A percentile compares a stretch with the other conserved stretches of the same genome.
These are phyloP conservation scores for Aspergillus ibericus DNA, from an alignment of 2,329 filamentous ascomycete species.

Conservation along the genomic window DNA sequence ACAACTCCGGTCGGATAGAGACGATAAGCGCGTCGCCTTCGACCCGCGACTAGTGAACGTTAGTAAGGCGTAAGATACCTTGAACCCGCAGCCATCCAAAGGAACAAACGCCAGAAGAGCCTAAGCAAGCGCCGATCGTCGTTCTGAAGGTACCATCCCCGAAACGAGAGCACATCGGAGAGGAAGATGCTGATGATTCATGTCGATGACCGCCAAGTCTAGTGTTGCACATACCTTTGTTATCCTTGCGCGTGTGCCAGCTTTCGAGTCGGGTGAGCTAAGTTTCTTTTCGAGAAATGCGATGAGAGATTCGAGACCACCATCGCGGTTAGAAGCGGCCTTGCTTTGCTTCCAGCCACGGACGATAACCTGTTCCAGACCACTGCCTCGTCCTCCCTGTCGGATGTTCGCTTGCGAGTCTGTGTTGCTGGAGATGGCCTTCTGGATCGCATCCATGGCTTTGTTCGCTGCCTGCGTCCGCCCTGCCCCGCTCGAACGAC, in stretches of 20 bases:
- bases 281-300: slow-evolving; percentile 72
- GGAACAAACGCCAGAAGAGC: slow-evolving; percentile 32
- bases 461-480: slow-evolving; percentile 30
- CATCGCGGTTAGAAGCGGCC: slow-evolving; percentile 64
- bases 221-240: slow-evolving; percentile 71
- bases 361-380: slow-evolving; percentile 46
- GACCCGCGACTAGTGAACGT: slow-evolving; percentile 67
- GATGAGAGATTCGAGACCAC: slow-evolving; percentile 65
- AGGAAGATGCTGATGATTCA: slow-evolving; percentile 35
- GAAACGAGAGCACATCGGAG: slow-evolving; percentile 43
- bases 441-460: slow-evolving; percentile 38
- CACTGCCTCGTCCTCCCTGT: slow-evolving; percentile 31
- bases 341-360: slow-evolving; percentile 68
- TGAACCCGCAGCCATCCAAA: slow-evolving; percentile 41
- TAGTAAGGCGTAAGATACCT: slow-evolving; percentile 61
- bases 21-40: slow-evolving; percentile 70
- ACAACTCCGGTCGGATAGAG: slow-evolving; percentile 64
- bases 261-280: slow-evolving; percentile 51
- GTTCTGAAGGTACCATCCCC: slow-evolving; percentile 45
- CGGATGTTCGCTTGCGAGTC: slow-evolving; percentile 42
- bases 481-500: slow-evolving; percentile 22
- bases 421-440: slow-evolving; percentile 34
- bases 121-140: slow-evolving; percentile 37
- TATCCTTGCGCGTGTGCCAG: slow-evolving; percentile 60
- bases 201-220: slow-evolving; percentile 44